phyloP scores from a whole-genome alignment of 2,329 filamentous ascomycete genomes.

The Hypoxylon sp. region DNA sequence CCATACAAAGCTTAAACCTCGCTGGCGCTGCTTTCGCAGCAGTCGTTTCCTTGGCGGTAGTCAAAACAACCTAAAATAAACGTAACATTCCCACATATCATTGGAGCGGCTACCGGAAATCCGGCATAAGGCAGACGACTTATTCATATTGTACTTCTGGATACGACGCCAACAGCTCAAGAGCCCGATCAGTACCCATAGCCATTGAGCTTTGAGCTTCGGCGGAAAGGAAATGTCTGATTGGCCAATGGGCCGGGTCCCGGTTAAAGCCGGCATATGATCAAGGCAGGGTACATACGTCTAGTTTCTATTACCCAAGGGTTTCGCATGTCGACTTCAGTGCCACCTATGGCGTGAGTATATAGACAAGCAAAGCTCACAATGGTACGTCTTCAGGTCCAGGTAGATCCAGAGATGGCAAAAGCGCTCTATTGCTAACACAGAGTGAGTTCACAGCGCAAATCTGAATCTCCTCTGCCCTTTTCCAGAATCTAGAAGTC shows the following conservation, averaged over 20 bases:
- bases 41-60: not conserved
- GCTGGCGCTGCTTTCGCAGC: too few relatives aligned
- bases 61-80: not conserved
- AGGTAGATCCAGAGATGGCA: not conserved
- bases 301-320: conserved; percentile 4
- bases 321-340: not conserved
- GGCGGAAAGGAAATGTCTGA: not conserved
- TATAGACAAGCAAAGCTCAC: not conserved
- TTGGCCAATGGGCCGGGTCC: not conserved
- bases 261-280: conserved; percentile 3
- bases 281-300: not conserved
- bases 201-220: too few relatives aligned
- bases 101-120: conserved; percentile 5
- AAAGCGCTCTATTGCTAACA: conserved; percentile 6
- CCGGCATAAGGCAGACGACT: not conserved
- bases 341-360: not conserved
- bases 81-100: not conserved
- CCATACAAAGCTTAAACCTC: too few relatives aligned
- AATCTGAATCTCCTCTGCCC: not conserved
- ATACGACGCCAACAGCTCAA: too few relatives aligned
- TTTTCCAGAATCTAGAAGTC: not conserved
- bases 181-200: too few relatives aligned
- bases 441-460: not conserved
- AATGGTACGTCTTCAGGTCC: not conserved
- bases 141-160: too few relatives aligned